These are phyloP conservation scores for Penicillium aurantiogriseum DNA, from an alignment of 2,329 filamentous ascomycete species.

Conservation along the genomic window DNA sequence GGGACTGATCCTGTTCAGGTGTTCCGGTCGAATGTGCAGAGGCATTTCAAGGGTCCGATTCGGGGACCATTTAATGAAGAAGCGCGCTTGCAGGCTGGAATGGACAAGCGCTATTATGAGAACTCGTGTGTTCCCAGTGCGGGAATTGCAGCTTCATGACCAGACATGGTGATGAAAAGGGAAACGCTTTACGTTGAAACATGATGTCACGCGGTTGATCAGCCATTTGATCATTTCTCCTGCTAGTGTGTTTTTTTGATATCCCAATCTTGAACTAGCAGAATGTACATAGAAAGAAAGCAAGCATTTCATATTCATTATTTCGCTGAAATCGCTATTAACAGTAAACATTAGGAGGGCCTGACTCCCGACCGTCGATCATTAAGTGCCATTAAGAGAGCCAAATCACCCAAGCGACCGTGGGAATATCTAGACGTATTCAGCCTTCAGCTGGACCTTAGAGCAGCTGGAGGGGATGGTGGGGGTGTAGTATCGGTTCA, in stretches of 20 bases:
- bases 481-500: slow-evolving; percentile 25
- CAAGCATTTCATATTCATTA: slow-evolving; percentile 6
- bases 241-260: slow-evolving; percentile 6
- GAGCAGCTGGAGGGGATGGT: slow-evolving; percentile 36
- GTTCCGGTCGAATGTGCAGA: slow-evolving; percentile 45
- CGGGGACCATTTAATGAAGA: slow-evolving; percentile 49
- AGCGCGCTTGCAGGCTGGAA: slow-evolving; percentile 45
- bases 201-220: slow-evolving; percentile 8
- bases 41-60: slow-evolving; percentile 44
- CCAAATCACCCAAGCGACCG: slow-evolving; percentile 6
- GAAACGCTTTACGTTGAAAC: slow-evolving; percentile 4
- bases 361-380: background rate
- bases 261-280: slow-evolving; percentile 7
- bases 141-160: slow-evolving; percentile 4
- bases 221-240: background rate
- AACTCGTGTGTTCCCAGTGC: slow-evolving; percentile 13
- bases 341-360: slow-evolving; percentile 2
- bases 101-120: slow-evolving; percentile 47
- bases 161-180: background rate
- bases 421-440: slow-evolving; percentile 20
- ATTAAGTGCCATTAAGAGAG: background rate
- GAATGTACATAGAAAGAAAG: slow-evolving; percentile 4
- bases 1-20: slow-evolving; percentile 47
- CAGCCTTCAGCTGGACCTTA: slow-evolving; percentile 30
- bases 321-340: slow-evolving; percentile 3